phyloP scores from a whole-genome alignment of 345 rosid genomes.

The Pistacia integerrima region DNA sequence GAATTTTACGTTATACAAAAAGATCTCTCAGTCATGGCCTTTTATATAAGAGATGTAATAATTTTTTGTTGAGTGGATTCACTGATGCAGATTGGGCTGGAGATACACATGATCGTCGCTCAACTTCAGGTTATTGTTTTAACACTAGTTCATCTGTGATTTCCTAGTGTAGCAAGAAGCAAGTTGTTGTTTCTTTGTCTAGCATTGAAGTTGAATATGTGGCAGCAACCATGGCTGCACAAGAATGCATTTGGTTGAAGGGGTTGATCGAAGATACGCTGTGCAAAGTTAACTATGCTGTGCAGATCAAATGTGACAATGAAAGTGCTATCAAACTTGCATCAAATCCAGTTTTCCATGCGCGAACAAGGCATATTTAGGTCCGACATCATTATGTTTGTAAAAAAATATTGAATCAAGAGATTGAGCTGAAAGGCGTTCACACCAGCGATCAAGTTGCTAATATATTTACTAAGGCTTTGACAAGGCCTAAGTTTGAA shows the following conservation, averaged over 20 bases:
- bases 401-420: background rate
- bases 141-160: background rate
- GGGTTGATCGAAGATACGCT: conserved; percentile 2
- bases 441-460: background rate
- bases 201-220: background rate
- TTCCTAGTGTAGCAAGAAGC: conserved; percentile 15
- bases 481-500: background rate
- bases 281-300: background rate
- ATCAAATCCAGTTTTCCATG: background rate
- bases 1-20: conserved; percentile 6
- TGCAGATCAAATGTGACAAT: conserved; percentile 4
- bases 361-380: background rate
- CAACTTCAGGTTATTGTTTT: background rate
- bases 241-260: conserved; percentile 20
- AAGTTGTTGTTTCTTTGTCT: background rate
- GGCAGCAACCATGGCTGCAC: background rate
- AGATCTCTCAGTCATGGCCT: background rate
- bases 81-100: background rate
- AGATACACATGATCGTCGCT: background rate
- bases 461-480: too few relatives aligned
- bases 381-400: conserved; percentile 2
- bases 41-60: background rate
- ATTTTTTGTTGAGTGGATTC: conserved; percentile 6
- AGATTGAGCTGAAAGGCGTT: background rate
- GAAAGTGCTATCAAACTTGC: background rate